Conservation (phyloP, 768 basidiomycete species). For the Leccinum uliginosum region DNA sequence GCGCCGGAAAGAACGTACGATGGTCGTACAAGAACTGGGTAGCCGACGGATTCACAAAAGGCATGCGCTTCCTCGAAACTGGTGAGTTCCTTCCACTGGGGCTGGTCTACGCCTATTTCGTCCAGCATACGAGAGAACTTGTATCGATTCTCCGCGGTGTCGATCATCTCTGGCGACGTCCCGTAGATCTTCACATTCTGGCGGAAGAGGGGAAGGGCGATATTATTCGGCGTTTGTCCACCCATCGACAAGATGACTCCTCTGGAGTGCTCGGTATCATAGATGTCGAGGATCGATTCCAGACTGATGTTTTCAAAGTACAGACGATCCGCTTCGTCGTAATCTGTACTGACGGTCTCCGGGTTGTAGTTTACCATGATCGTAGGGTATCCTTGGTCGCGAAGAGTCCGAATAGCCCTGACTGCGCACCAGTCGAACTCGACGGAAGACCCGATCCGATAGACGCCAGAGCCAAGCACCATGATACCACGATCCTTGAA, state of each 20-base stretch:
- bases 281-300: slow-evolving; percentile 96
- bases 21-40: slow-evolving; percentile 93
- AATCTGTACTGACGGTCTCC: slow-evolving; percentile 98
- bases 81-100: slow-evolving; percentile 94
- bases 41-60: slow-evolving; percentile 93
- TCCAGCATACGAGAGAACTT: slow-evolving; percentile 98
- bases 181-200: slow-evolving; percentile 99
- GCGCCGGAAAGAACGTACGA: slow-evolving; percentile 99
- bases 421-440: slow-evolving; percentile 99
- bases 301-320: slow-evolving; percentile 99
- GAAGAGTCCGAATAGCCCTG: slow-evolving; percentile 91
- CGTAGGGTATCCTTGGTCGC: slow-evolving; percentile 90
- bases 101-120: slow-evolving; percentile 98
- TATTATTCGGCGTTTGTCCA: slow-evolving; percentile 98
- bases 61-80: slow-evolving; percentile 80
- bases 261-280: slow-evolving; percentile 82
- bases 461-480: slow-evolving; percentile 97
- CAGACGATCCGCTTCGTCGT: slow-evolving; percentile 95
- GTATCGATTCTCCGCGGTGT: slow-evolving; percentile 98
- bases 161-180: slow-evolving; percentile 99
- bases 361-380: slow-evolving; percentile 99
- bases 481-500: slow-evolving; percentile 94
- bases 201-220: slow-evolving; percentile 90
- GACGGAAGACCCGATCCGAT: slow-evolving; percentile 97
- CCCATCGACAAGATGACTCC: slow-evolving; percentile 98